phyloP scores from a whole-genome alignment of 164 flowering plant species.

The Stephania cephalantha region DNA sequence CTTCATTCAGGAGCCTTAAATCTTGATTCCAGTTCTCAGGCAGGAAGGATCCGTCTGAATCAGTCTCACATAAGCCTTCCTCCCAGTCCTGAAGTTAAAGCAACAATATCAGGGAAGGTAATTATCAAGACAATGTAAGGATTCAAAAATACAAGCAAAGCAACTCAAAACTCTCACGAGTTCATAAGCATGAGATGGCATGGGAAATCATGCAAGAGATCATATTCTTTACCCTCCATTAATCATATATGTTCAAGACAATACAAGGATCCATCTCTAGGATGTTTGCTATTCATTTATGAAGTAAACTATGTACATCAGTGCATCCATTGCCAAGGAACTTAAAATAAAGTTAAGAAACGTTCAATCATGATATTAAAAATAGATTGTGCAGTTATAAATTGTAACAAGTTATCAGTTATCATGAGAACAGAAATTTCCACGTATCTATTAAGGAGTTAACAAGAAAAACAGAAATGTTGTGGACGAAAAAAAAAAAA shows the following conservation, averaged over 20 bases:
- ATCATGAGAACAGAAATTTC: neutral
- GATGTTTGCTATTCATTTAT: no score
- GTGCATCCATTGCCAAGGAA: neutral
- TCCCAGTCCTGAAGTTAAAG: constrained; percentile 73
- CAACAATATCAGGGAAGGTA: neutral
- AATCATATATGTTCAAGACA: no score
- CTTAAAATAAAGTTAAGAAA: neutral
- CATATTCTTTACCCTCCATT: neutral
- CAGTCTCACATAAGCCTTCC: constrained; percentile 76
- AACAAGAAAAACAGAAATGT: neutral
- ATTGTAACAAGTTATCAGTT: neutral
- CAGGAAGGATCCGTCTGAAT: constrained; percentile 84
- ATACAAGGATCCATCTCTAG: no score
- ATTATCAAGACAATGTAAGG: neutral
- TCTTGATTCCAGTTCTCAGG: constrained; percentile 83
- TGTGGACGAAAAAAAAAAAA: neutral
- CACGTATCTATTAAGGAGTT: neutral
- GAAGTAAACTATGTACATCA: neutral
- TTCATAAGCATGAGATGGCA: neutral
- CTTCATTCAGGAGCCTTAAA: constrained; percentile 56
- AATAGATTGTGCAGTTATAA: neutral
- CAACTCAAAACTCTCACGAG: neutral
- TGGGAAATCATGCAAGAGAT: neutral
- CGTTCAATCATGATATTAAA: neutral
- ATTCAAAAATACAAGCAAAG: neutral